phyloP scores from a whole-genome alignment of 2,329 filamentous ascomycete species.

The Epichloe glyceriae region DNA sequence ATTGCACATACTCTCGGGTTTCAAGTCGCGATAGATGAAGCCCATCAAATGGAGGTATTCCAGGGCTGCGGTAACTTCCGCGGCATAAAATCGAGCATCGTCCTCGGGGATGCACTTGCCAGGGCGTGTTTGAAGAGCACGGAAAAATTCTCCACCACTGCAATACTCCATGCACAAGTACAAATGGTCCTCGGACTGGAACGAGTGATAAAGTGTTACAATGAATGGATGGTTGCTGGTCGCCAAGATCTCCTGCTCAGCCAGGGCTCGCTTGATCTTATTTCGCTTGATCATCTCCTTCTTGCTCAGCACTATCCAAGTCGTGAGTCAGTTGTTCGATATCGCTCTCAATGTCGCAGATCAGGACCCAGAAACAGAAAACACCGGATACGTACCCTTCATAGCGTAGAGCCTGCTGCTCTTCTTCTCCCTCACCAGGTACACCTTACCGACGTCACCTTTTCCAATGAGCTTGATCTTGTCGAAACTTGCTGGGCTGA shows the following conservation, averaged over 20 bases:
- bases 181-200: slow-evolving; percentile 96
- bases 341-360: background rate
- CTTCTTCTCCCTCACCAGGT: slow-evolving; percentile 96
- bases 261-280: slow-evolving; percentile 97
- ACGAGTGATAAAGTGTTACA: slow-evolving; percentile 95
- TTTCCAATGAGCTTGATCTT: slow-evolving; percentile 99
- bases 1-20: slow-evolving; percentile 75
- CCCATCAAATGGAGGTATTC: slow-evolving; percentile 98
- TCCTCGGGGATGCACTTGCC: slow-evolving; percentile 97
- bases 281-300: slow-evolving; percentile 99
- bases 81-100: slow-evolving; percentile 92
- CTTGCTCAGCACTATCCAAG: slow-evolving; percentile 75
- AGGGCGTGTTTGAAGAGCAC: slow-evolving; percentile 86
- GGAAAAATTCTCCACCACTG: slow-evolving; percentile 96
- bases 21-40: slow-evolving; percentile 96
- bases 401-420: slow-evolving; percentile 90
- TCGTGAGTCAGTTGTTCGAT: background rate
- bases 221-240: slow-evolving; percentile 99
- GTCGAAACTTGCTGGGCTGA: slow-evolving; percentile 90
- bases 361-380: too few relatives aligned
- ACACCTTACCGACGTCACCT: slow-evolving; percentile 96
- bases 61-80: slow-evolving; percentile 88
- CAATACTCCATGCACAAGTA: slow-evolving; percentile 99
- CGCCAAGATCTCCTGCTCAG: slow-evolving; percentile 93
- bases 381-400: slow-evolving; percentile 58